Evolutionary conservation across 768 basidiomycete species (phyloP), one percentile per base, ranked within the genome.

Genomic region (Amanita rimosa): DNA sequence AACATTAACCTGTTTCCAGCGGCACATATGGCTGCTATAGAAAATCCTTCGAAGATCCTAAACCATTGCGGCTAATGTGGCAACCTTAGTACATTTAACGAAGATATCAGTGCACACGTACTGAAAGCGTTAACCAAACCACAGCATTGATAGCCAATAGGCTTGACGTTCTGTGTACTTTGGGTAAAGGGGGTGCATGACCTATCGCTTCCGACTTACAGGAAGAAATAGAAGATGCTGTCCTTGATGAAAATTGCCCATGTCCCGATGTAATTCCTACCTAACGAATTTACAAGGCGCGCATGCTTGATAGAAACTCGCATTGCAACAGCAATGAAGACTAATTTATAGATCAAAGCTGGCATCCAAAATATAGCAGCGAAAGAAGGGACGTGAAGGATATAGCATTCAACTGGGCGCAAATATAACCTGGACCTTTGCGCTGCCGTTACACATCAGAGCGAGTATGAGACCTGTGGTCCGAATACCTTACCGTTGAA

Each of bases 1-100:
- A 65, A 57, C 10, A 61, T 47, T 24, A 62, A 50, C 43, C 63
- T 54, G 51, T 52, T 53, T 3, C 64, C 64, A 47, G 59, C 55
- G 26, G 62, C 54, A 47, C 58, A 58, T 22, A 56, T 58, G 49
- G 49, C 54, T 36, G 57, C 57, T 13, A 58, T 48, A 11, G 59
- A 55, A 44, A 61, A 56, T 3, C 54, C 57, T 48, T 55, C 52
- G 11, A 57, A 60, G 27, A 62, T 45, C 21, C 45, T 47, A n/a
- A 54, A 49, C 62, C 59, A 60, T 27, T 54, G 49, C 6, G 53
- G 45, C 63, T 62, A 41, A 10, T 19, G 41, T 19, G 22, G 46
- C 8, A 16, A 21, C 17, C 9, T 44, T 17, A 46, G 36, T 4
- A 29, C 16, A 9, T 11, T 35, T n/a, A 1, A 24, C n/a, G 4